A percentile compares a stretch with the other conserved stretches of the same genome.
Evolutionary conservation across 306 rosid genomes (phyloP).

Genomic region (Oxytropis ochrocephala): DNA sequence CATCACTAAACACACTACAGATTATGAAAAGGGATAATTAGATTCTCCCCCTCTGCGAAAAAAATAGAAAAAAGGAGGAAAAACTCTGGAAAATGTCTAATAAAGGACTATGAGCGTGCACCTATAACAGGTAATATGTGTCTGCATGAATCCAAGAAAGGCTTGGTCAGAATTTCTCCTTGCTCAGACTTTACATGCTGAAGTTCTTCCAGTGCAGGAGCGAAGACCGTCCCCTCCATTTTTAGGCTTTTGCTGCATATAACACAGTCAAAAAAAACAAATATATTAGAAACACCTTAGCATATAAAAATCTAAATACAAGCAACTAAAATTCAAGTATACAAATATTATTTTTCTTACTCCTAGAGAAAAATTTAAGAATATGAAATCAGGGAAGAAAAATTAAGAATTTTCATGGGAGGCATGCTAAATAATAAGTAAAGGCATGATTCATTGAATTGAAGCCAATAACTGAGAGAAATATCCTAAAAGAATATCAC

Average conservation of each 20-base stretch:
- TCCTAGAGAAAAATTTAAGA: not conserved
- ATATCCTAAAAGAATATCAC: not conserved
- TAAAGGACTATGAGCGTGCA: constrained; percentile 22
- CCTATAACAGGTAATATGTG: constrained; percentile 88
- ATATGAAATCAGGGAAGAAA: not conserved
- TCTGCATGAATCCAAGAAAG: constrained; percentile 86
- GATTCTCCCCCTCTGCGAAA: not conserved
- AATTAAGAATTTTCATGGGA: constrained; percentile 1
- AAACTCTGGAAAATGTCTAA: not conserved
- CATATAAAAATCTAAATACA: not conserved
- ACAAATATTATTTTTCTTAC: not conserved
- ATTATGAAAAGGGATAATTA: not conserved
- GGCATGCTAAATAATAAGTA: not conserved
- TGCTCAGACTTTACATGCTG: constrained; percentile 58
- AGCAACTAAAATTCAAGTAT: not conserved
- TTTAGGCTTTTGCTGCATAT: constrained; percentile 30
- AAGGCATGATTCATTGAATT: not conserved
- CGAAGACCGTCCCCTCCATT: constrained; percentile 77
- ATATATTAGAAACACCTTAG: not conserved
- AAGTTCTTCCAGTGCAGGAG: constrained; percentile 75
- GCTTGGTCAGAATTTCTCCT: constrained; percentile 71
- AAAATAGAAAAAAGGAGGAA: not conserved
- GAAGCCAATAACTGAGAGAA: not conserved
- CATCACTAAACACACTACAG: not conserved
- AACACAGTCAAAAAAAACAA: constrained; percentile 3